Evolutionary conservation across 2,329 filamentous ascomycete genomes (phyloP).

Genomic region (Exophiala mesophila): DNA sequence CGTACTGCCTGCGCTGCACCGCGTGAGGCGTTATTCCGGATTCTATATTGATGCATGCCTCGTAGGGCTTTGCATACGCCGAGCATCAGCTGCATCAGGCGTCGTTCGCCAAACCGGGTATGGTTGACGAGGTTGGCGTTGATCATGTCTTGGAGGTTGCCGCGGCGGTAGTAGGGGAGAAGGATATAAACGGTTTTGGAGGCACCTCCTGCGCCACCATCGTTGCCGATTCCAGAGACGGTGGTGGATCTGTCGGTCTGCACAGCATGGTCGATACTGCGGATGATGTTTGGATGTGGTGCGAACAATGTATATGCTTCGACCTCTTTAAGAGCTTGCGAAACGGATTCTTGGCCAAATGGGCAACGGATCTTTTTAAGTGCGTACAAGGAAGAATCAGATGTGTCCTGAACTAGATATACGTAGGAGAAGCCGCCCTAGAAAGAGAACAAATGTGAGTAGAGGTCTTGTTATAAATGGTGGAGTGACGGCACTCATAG

Average conservation of each 20-base stretch:
- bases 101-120: conserved; percentile 78
- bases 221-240: conserved; percentile 49
- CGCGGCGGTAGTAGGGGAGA: conserved; percentile 88
- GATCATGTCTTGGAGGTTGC: conserved; percentile 96
- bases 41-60: conserved; percentile 85
- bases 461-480: no score
- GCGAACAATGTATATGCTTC: conserved; percentile 92
- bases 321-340: conserved; percentile 92
- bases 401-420: conserved; percentile 92
- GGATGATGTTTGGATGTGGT: conserved; percentile 79
- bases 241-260: conserved; percentile 61
- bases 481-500: conserved; percentile 18
- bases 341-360: conserved; percentile 92
- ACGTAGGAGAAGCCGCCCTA: conserved; percentile 98
- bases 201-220: conserved; percentile 51
- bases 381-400: conserved; percentile 72
- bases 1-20: conserved; percentile 53
- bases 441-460: conserved; percentile 6
- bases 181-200: conserved; percentile 96
- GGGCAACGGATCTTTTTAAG: conserved; percentile 99
- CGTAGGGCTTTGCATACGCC: conserved; percentile 85
- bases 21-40: conserved; percentile 41
- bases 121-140: conserved; percentile 98
- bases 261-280: conserved; percentile 75
- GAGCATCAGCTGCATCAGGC: conserved; percentile 83